A percentile compares a stretch with the other conserved stretches of the same genome.
phyloP scores from a whole-genome alignment of 192 early-diverging fungal species.

The Coemansia biformis region DNA sequence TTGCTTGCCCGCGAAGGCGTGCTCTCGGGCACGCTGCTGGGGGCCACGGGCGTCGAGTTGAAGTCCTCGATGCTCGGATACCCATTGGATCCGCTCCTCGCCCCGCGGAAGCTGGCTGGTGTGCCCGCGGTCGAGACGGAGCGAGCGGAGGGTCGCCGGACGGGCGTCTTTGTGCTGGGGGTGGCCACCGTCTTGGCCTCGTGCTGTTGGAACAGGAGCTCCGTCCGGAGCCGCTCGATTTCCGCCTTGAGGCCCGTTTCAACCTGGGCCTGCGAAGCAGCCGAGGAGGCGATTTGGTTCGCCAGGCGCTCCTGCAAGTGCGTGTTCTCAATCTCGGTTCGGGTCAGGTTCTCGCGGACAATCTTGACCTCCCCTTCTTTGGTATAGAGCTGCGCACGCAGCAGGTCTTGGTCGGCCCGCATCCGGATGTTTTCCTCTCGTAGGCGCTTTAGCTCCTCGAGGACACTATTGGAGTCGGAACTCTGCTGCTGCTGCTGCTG shows the following conservation, averaged over 20 bases:
- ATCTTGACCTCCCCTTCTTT: constrained; percentile 48
- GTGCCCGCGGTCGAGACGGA: constrained; percentile 4
- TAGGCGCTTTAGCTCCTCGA: constrained; percentile 23
- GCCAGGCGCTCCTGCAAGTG: constrained; percentile 45
- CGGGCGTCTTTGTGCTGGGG: neutral
- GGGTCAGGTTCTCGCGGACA: constrained; percentile 41
- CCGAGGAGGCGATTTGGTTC: constrained; percentile 19
- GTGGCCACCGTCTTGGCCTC: constrained; percentile 14
- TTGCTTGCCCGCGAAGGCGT: neutral
- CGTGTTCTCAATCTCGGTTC: constrained; percentile 47
- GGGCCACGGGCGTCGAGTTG: constrained; percentile 14
- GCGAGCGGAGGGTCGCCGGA: no score
- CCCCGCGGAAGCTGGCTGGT: neutral
- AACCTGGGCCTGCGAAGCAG: constrained; percentile 3
- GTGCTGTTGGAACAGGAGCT: constrained; percentile 38
- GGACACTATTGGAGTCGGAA: neutral
- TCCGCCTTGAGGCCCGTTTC: constrained; percentile 17
- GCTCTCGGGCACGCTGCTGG: neutral
- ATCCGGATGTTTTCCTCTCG: constrained; percentile 27
- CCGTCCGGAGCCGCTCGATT: constrained; percentile 35
- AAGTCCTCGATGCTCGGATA: constrained; percentile 40
- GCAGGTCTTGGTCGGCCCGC: constrained; percentile 18
- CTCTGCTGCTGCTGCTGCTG: neutral
- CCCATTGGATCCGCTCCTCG: neutral
- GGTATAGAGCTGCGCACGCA: constrained; percentile 36